Conservation (phyloP, 345 rosid genomes). For the Hypericum androsaemum region DNA sequence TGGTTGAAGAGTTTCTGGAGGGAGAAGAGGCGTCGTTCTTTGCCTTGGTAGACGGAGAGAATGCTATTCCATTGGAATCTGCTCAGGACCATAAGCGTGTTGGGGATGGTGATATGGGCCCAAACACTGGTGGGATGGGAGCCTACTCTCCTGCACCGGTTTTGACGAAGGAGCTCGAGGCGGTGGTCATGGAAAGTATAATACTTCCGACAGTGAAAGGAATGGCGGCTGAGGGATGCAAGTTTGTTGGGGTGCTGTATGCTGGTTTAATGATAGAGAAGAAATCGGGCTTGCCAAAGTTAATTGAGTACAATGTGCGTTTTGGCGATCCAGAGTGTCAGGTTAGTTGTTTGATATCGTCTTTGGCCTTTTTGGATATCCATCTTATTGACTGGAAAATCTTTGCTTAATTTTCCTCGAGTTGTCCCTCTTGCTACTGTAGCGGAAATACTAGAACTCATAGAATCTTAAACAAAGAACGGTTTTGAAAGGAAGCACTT, state of each 20-base stretch:
- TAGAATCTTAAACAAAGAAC: too few relatives aligned
- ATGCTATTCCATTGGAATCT: constrained; percentile 84
- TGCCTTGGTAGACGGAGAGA: constrained; percentile 87
- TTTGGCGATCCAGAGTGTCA: constrained; percentile 99
- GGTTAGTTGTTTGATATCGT: constrained; percentile 29
- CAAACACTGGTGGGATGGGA: constrained; percentile 98
- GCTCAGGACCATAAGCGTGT: constrained; percentile 96
- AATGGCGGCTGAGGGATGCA: constrained; percentile 88
- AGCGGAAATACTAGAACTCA: too few relatives aligned
- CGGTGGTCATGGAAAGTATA: constrained; percentile 71
- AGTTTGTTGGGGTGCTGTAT: constrained; percentile 76
- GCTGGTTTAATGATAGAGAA: constrained; percentile 96
- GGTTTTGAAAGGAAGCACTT: too few relatives aligned
- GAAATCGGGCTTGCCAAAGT: constrained; percentile 84
- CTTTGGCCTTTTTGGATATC: too few relatives aligned
- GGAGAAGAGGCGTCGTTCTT: constrained; percentile 98
- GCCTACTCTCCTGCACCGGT: constrained; percentile 90
- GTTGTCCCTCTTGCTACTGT: too few relatives aligned
- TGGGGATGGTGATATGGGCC: constrained; percentile 93
- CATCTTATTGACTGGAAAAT: too few relatives aligned
- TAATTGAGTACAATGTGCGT: constrained; percentile 95
- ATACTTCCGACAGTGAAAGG: constrained; percentile 86
- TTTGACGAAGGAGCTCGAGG: constrained; percentile 59
- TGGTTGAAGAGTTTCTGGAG: constrained; percentile 76
- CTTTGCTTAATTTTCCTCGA: too few relatives aligned